Conservation (phyloP, 371 early-diverging fungal genomes). For the Coemansia sp. region DNA sequence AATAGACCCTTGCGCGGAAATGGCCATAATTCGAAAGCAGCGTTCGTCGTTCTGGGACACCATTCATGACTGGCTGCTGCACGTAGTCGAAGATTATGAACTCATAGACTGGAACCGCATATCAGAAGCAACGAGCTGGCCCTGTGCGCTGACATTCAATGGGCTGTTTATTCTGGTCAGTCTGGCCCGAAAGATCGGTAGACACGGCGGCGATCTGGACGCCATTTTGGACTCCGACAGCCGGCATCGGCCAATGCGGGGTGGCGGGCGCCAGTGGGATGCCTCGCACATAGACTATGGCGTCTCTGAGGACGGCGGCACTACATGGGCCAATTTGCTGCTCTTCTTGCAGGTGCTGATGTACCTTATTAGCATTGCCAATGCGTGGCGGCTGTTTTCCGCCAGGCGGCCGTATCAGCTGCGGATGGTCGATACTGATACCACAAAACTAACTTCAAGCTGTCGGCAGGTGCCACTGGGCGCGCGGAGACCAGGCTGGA, state of each 20-base stretch:
- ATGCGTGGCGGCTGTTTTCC: constrained; percentile 31
- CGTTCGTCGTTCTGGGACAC: constrained; percentile 32
- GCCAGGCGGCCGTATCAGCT: constrained; percentile 36
- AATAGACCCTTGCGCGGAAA: not conserved
- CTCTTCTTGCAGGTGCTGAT: constrained; percentile 22
- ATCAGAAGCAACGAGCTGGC: constrained; percentile 48
- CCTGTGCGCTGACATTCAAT: constrained; percentile 39
- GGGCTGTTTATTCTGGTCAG: constrained; percentile 24
- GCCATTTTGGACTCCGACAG: constrained; percentile 15
- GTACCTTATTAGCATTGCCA: constrained; percentile 29
- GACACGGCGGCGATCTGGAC: constrained; percentile 11
- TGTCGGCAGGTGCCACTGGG: constrained; percentile 38
- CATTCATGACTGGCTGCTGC: constrained; percentile 46
- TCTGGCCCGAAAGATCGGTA: constrained; percentile 21
- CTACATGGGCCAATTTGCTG: constrained; percentile 19
- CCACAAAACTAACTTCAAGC: constrained; percentile 17
- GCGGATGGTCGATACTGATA: constrained; percentile 21
- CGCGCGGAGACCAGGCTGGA: constrained; percentile 38
- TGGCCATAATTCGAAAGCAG: constrained; percentile 32
- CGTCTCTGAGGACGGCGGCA: not conserved
- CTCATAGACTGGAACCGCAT: constrained; percentile 45
- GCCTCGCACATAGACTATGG: not conserved
- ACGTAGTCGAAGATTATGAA: constrained; percentile 45
- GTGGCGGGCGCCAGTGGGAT: not conserved
- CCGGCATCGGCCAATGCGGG: constrained; percentile 9